Percentiles rank a stretch among this genome's conserved stretches.
phyloP scores from a whole-genome alignment of 2,329 filamentous ascomycete genomes.

The Cladophialophora immunda region DNA sequence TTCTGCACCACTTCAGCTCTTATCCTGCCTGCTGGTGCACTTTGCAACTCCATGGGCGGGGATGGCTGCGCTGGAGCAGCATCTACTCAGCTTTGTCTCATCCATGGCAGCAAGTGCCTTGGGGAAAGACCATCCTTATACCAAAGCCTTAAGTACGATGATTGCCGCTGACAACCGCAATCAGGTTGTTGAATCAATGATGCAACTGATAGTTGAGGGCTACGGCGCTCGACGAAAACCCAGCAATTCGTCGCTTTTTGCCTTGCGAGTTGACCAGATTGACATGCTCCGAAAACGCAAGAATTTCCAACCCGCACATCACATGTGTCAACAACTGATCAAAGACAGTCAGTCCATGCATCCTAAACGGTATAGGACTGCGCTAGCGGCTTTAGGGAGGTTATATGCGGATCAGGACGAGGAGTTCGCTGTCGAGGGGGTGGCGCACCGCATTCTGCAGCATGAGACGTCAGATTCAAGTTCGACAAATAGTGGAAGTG shows the following conservation, averaged over 20 bases:
- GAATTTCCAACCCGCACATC: slow-evolving; percentile 24
- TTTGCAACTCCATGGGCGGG: slow-evolving; percentile 33
- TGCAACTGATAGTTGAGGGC: slow-evolving; percentile 30
- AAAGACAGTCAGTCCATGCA: slow-evolving; percentile 30
- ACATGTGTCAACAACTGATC: slow-evolving; percentile 28
- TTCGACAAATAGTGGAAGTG: slow-evolving; percentile 25
- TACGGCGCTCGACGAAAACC: slow-evolving; percentile 25
- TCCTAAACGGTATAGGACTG: slow-evolving; percentile 30
- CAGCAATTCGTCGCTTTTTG: slow-evolving; percentile 32
- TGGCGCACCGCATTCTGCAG: slow-evolving; percentile 32
- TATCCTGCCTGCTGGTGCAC: slow-evolving; percentile 33
- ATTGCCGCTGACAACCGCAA: slow-evolving; percentile 13
- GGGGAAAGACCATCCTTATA: slow-evolving; percentile 26
- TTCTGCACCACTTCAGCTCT: slow-evolving; percentile 30
- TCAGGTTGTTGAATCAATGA: slow-evolving; percentile 29
- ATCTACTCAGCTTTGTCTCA: slow-evolving; percentile 27
- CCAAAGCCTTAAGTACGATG: slow-evolving; percentile 20
- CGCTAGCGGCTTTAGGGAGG: slow-evolving; percentile 31
- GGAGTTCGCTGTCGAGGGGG: slow-evolving; percentile 30
- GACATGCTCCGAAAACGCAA: slow-evolving; percentile 32
- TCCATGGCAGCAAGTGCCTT: slow-evolving; percentile 28
- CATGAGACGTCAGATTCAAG: slow-evolving; percentile 21
- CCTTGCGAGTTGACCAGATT: slow-evolving; percentile 34
- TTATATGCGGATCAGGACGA: slow-evolving; percentile 30
- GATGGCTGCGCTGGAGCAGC: slow-evolving; percentile 26